phyloP scores from a whole-genome alignment of 345 rosid genomes.

The Acer saccharum region DNA sequence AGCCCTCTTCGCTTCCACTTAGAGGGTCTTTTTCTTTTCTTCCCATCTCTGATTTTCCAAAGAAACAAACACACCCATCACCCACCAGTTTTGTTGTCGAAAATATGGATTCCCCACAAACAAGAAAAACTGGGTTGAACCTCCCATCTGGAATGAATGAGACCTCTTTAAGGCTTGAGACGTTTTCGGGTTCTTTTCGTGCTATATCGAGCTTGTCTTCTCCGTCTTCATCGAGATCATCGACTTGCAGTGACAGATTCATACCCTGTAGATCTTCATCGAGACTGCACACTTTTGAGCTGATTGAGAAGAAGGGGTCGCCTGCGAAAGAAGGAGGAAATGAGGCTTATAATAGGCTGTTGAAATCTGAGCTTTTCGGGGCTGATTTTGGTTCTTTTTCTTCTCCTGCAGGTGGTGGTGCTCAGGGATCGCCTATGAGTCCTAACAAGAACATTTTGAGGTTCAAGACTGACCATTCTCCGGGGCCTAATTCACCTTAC shows the following conservation, averaged over 20 bases:
- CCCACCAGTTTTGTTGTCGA: slow-evolving; percentile 2
- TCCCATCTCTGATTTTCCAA: background rate
- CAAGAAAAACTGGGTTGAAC: slow-evolving; percentile 70
- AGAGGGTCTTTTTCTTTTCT: slow-evolving; percentile 31
- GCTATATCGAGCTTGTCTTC: slow-evolving; percentile 72
- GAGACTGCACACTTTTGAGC: slow-evolving; percentile 84
- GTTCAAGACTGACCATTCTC: slow-evolving; percentile 73
- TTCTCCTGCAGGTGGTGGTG: slow-evolving; percentile 74
- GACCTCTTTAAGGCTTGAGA: slow-evolving; percentile 65
- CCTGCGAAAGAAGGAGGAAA: slow-evolving; percentile 95
- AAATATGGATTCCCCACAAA: slow-evolving; percentile 66
- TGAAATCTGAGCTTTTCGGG: slow-evolving; percentile 88
- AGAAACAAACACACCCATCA: slow-evolving; percentile 12
- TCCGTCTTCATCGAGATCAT: slow-evolving; percentile 58
- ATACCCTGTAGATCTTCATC: slow-evolving; percentile 98
- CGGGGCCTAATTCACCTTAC: slow-evolving; percentile 75
- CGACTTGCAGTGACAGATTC: slow-evolving; percentile 87
- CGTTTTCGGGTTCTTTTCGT: slow-evolving; percentile 60
- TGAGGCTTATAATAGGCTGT: slow-evolving; percentile 71
- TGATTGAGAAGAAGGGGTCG: slow-evolving; percentile 68
- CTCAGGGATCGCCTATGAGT: slow-evolving; percentile 65
- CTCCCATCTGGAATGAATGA: slow-evolving; percentile 90
- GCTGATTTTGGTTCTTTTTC: slow-evolving; percentile 79
- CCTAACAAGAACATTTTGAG: slow-evolving; percentile 84
- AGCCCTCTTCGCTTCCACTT: slow-evolving; percentile 25